phyloP scores from a whole-genome alignment of 164 flowering plant genomes.

The Annona cherimola region DNA sequence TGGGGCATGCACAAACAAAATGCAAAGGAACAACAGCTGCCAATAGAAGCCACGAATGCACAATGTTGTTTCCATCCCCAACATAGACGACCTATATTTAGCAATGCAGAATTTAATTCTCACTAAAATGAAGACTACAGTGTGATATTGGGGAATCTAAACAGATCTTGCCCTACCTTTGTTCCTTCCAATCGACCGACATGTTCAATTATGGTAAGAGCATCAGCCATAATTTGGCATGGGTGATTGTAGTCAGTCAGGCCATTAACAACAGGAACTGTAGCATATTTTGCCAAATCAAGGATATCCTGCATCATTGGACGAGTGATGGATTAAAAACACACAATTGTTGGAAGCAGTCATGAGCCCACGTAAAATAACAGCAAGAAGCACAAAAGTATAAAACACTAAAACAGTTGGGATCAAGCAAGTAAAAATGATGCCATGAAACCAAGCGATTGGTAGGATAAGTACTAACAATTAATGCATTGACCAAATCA shows the following conservation, averaged over 20 bases:
- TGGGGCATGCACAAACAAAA: constrained; percentile 93
- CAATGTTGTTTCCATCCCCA: constrained; percentile 98
- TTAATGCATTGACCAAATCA: not conserved
- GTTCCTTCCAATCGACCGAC: constrained; percentile 85
- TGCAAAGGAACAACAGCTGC: constrained; percentile 84
- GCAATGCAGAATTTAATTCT: constrained; percentile 8
- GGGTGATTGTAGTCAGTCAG: constrained; percentile 98
- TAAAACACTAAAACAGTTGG: not conserved
- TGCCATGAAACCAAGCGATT: not conserved
- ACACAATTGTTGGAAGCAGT: no score
- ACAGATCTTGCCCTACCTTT: constrained; percentile 40
- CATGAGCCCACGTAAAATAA: not conserved
- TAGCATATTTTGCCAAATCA: constrained; percentile 79
- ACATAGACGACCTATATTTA: constrained; percentile 82
- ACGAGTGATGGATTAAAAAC: not conserved
- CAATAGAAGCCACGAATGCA: constrained; percentile 82
- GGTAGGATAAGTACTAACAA: not conserved
- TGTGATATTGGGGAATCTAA: not conserved
- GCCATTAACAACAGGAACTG: constrained; percentile 90
- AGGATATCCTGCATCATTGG: constrained; percentile 61
- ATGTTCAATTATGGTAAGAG: constrained; percentile 94
- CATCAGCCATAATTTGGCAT: constrained; percentile 98
- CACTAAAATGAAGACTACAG: not conserved
- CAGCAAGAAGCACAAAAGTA: not conserved
- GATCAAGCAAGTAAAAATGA: not conserved